Conservation (phyloP, 306 rosid genomes). For the Prunus mira region DNA sequence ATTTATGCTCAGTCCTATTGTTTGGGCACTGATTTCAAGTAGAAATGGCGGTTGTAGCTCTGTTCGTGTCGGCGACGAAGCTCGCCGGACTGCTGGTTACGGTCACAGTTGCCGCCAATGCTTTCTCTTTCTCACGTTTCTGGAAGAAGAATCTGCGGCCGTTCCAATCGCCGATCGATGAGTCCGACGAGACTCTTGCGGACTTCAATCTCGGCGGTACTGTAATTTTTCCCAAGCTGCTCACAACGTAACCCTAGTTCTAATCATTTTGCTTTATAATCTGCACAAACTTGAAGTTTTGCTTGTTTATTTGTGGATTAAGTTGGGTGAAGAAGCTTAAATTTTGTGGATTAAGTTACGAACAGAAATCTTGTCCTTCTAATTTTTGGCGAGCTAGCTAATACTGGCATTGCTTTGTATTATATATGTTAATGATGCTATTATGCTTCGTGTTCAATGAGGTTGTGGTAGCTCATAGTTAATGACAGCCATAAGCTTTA, state of each 20-base stretch:
- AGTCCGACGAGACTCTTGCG: conserved; percentile 66
- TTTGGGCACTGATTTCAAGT: neutral
- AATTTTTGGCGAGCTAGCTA: too few species aligned
- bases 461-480: neutral
- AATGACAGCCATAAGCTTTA: neutral
- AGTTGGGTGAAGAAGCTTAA: neutral
- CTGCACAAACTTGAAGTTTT: neutral
- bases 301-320: neutral
- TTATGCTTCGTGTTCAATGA: neutral
- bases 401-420: too few species aligned
- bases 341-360: neutral
- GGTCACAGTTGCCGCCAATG: conserved; percentile 74
- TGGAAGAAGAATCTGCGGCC: conserved; percentile 60
- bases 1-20: neutral
- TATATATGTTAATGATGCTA: too few species aligned
- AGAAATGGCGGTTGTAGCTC: conserved; percentile 48
- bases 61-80: conserved; percentile 73
- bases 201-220: conserved; percentile 55
- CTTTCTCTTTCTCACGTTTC: conserved; percentile 58
- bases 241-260: neutral
- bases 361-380: too few species aligned
- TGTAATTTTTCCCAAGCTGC: neutral
- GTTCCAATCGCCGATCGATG: conserved; percentile 74
- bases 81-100: conserved; percentile 64
- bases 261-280: neutral